Evolutionary conservation across 768 basidiomycete genomes (phyloP).

Genomic region (Pisolithus sp.): DNA sequence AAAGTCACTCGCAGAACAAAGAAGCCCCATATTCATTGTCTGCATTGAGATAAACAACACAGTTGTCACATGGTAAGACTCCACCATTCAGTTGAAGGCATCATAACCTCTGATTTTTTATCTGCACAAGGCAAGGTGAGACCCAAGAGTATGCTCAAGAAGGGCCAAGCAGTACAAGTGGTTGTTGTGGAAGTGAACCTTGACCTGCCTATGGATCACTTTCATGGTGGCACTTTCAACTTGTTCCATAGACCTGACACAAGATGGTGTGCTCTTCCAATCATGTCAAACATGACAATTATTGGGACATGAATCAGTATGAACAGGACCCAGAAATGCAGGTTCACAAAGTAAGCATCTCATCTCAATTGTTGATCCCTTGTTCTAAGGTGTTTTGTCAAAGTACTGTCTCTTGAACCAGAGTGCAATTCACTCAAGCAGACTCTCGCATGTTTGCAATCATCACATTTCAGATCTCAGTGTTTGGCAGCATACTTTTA

Average conservation of each 20-base stretch:
- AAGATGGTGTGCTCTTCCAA: conserved; percentile 58
- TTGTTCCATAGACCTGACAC: conserved; percentile 52
- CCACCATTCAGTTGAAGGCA: conserved; percentile 86
- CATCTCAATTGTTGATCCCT: conserved; percentile 18
- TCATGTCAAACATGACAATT: conserved; percentile 50
- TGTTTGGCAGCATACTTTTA: conserved; percentile 16
- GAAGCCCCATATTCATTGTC: conserved; percentile 52
- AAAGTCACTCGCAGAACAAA: conserved; percentile 70
- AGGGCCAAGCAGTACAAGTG: conserved; percentile 74
- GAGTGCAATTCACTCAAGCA: conserved; percentile 25
- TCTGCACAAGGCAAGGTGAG: conserved; percentile 39
- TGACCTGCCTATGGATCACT: conserved; percentile 50
- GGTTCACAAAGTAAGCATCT: conserved; percentile 47
- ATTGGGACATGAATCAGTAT: conserved; percentile 60
- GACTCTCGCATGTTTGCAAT: conserved; percentile 19
- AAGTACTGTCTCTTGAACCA: conserved; percentile 18
- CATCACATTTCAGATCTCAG: conserved; percentile 6
- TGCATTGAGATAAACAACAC: conserved; percentile 36
- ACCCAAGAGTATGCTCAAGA: conserved; percentile 49
- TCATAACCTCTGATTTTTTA: conserved; percentile 57
- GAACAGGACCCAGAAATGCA: conserved; percentile 67
- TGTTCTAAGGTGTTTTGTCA: conserved; percentile 5
- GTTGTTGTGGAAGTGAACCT: conserved; percentile 71
- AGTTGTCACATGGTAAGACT: conserved; percentile 74
- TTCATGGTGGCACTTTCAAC: conserved; percentile 74